Conservation (phyloP, 2,329 filamentous ascomycete species). For the Talaromyces sp. region DNA sequence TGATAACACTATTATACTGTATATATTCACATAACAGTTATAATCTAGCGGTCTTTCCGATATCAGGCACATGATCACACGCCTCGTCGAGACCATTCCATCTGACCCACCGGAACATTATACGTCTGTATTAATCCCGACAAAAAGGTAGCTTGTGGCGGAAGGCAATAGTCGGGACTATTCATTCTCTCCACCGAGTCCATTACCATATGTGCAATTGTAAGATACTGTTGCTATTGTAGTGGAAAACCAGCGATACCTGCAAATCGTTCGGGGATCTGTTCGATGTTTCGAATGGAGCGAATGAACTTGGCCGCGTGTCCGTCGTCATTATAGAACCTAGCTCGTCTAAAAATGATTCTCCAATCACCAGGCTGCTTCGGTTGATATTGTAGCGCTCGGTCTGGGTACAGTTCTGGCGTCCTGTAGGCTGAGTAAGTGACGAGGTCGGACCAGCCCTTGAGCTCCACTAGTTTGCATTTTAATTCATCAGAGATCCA, state of each 20-base stretch:
- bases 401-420: conserved; percentile 56
- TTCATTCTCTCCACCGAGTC: conserved; percentile 1
- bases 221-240: background rate
- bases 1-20: too few relatives aligned
- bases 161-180: background rate
- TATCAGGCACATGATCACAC: background rate
- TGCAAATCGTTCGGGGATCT: conserved; percentile 37
- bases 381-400: conserved; percentile 58
- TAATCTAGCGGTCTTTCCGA: background rate
- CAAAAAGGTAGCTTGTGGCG: background rate
- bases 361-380: conserved; percentile 40
- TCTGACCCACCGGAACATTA: background rate
- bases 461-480: conserved; percentile 71
- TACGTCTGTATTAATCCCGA: background rate
- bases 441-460: conserved; percentile 68
- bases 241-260: background rate
- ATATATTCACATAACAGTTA: background rate
- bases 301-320: conserved; percentile 73
- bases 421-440: conserved; percentile 67
- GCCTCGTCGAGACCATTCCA: background rate
- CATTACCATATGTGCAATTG: background rate
- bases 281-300: conserved; percentile 63
- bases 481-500: conserved; percentile 61
- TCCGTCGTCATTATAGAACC: conserved; percentile 63
- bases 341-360: conserved; percentile 42